Base-by-base conservation (phyloP, 495 filamentous ascomycete species). In the Podospora tetraspora region DNA sequence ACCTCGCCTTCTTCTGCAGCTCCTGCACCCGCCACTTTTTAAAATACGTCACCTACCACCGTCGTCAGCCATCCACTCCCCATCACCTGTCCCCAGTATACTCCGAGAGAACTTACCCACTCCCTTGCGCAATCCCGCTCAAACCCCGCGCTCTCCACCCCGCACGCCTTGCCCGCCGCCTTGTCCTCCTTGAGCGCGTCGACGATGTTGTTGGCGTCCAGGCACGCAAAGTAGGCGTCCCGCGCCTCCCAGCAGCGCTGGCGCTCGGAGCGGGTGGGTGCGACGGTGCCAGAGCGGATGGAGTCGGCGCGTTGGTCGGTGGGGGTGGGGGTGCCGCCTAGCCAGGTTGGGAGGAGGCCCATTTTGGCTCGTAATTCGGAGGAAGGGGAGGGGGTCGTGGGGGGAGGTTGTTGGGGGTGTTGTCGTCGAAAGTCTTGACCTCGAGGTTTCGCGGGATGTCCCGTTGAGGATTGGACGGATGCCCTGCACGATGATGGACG, bases 11-110 rank as follows among this genome's bases (percentile, higher is more conserved):
- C 76, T 92, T 91, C 67, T 97, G 91, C 74, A 89, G 85, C 66
- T 98, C 94, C 83, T 95, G 93, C 56, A 98, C 92, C 68, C 95
- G 84, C 79, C 92, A 88, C 76, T 97, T 91, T 80, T 98, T 97
- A 84, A 99, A 99, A 79, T 99, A 97, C 79, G 91, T 91, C 67
- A 98, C 92, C 94, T 67, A 19, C 21, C 24, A 19, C 21, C 25
- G 8, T 8, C 0, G 34, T 71, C 52, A 66, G 58, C 29, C n/a
- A 10, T 12, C 32, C 11, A 30, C 3, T n/a, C n/a, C 22, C 23
- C 62, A 52, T 24, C 34, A 13, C 12, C 12, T 43, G 1, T 16
- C 66, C 25, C 23, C 24, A 22, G 3, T 25, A 1, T 5, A 12
- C 7, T 30, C 7, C 29, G 12, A 24, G 4, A 30, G 0, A 16